Evolutionary conservation across 208 protist genomes (phyloP).

Genomic region (Sergeia podlipaevii): DNA sequence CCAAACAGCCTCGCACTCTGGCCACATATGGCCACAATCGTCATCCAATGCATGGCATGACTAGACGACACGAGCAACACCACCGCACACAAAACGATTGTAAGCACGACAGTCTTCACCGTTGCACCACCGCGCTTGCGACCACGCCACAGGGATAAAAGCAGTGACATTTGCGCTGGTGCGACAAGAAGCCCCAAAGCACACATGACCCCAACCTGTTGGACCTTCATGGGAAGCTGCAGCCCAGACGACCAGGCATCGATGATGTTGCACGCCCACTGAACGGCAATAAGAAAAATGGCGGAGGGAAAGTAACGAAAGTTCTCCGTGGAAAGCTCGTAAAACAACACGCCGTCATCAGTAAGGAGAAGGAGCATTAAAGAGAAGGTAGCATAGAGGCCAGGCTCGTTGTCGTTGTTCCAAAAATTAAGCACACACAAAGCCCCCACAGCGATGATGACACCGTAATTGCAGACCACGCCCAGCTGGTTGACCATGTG

Average conservation of each 20-base stretch:
- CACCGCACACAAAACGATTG: slow-evolving; percentile 34
- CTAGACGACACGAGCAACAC: slow-evolving; percentile 39
- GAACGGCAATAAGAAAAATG: slow-evolving; percentile 26
- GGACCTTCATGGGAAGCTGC: slow-evolving; percentile 11
- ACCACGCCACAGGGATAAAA: slow-evolving; percentile 19
- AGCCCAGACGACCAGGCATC: slow-evolving; percentile 22
- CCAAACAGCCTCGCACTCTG: slow-evolving; percentile 50
- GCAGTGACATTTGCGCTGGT: slow-evolving; percentile 34
- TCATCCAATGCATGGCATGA: slow-evolving; percentile 65
- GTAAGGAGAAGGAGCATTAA: slow-evolving; percentile 68
- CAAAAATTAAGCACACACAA: slow-evolving; percentile 57
- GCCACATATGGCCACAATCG: slow-evolving; percentile 46
- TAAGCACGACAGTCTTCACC: slow-evolving; percentile 28
- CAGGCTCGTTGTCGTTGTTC: slow-evolving; percentile 53
- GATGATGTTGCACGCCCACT: slow-evolving; percentile 47
- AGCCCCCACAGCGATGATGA: slow-evolving; percentile 34
- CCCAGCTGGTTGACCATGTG: slow-evolving; percentile 26
- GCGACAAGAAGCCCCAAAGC: slow-evolving; percentile 20
- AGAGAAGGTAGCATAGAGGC: slow-evolving; percentile 50
- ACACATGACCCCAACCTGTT: slow-evolving; percentile 13
- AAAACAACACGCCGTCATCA: slow-evolving; percentile 63
- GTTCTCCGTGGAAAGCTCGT: slow-evolving; percentile 21
- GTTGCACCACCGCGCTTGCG: slow-evolving; percentile 26
- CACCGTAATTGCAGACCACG: slow-evolving; percentile 52
- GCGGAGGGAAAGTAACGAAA: slow-evolving; percentile 73